Conservation (phyloP, 2,329 filamentous ascomycete species). For the Diaporthe amygdali region DNA sequence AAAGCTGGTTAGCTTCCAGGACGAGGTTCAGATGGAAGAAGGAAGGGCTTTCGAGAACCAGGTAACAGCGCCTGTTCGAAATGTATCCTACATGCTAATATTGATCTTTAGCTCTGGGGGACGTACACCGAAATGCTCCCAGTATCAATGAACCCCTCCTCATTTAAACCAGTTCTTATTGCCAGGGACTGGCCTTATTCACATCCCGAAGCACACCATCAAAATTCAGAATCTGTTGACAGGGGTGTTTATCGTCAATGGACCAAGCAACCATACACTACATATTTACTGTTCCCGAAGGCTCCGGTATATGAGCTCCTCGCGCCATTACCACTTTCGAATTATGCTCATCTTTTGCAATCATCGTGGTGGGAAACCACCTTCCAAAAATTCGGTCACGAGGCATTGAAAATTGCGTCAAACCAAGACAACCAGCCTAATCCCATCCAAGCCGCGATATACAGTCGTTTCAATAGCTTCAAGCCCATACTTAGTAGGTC, state of each 20-base stretch:
- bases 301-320: neutral
- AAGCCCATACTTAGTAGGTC: neutral
- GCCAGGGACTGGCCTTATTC: neutral
- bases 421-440: neutral
- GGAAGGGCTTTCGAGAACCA: neutral
- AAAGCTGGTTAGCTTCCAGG: neutral
- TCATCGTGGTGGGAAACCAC: neutral
- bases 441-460: neutral
- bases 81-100: neutral
- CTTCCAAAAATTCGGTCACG: neutral
- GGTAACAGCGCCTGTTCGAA: neutral
- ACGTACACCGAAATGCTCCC: neutral
- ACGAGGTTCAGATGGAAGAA: neutral
- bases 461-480: neutral
- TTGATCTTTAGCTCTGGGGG: neutral
- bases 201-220: neutral
- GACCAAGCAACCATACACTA: neutral
- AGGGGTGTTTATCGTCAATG: neutral
- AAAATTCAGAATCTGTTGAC: neutral
- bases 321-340: neutral
- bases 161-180: neutral
- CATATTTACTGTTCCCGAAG: neutral
- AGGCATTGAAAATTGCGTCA: neutral
- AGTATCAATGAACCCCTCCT: neutral
- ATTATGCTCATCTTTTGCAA: neutral